A percentile compares a stretch with the other conserved stretches of the same genome.
Evolutionary conservation across 352 stramenopile species (phyloP).

Genomic region (Phytopythium delawarense): DNA sequence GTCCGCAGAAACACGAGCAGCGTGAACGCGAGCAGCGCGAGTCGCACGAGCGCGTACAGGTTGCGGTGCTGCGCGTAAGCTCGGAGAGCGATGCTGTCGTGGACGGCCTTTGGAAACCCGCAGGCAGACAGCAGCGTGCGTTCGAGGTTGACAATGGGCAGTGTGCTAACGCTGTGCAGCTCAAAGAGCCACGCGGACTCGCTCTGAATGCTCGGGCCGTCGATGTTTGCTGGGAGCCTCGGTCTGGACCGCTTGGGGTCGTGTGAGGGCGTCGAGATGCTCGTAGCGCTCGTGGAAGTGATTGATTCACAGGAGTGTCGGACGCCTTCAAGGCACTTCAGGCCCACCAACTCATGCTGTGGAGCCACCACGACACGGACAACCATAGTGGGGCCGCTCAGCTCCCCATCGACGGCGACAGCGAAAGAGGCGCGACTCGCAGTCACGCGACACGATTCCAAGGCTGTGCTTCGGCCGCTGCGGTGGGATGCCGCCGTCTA

Average conservation of each 20-base stretch:
- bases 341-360: neutral
- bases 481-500: no score
- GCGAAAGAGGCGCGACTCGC: neutral
- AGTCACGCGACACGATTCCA: neutral
- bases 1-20: neutral
- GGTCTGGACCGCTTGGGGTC: neutral
- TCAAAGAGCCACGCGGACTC: conserved; percentile 1
- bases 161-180: neutral
- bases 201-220: neutral
- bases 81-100: neutral
- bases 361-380: neutral
- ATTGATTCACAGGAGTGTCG: neutral
- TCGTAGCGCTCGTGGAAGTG: neutral
- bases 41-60: neutral
- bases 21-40: conserved; percentile 2
- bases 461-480: neutral
- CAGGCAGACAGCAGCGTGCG: neutral
- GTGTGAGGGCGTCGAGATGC: neutral
- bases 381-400: neutral
- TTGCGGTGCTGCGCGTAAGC: neutral
- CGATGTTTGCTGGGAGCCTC: neutral
- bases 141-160: neutral
- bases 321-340: neutral
- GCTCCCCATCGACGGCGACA: neutral
- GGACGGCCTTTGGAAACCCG: neutral